Percentiles rank a stretch among this genome's conserved stretches.
These are phyloP conservation scores for Ceratocystis ficicola DNA, from an alignment of 2,329 filamentous ascomycete species.

Conservation along the genomic window DNA sequence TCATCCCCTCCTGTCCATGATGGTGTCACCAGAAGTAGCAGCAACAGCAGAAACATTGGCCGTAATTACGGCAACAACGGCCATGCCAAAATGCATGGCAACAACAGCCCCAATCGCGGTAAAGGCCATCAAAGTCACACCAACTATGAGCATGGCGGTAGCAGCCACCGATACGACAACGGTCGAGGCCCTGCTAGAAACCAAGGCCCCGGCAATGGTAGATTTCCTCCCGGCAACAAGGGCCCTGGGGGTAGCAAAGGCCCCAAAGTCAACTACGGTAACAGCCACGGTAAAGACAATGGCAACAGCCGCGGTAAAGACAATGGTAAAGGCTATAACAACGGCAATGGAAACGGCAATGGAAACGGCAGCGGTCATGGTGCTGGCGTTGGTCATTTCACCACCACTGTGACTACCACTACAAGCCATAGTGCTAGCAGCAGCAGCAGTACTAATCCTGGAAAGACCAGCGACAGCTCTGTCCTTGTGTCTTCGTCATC, in stretches of 20 bases:
- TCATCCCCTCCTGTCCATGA: slow-evolving; percentile 1
- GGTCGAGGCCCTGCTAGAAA: neutral
- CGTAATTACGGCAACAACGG: neutral
- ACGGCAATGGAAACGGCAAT: neutral
- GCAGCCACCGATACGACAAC: neutral
- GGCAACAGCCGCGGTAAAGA: neutral
- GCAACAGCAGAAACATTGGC: neutral
- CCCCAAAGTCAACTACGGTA: neutral
- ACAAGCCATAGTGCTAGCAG: neutral
- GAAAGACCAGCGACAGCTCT: neutral
- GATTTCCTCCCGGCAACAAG: neutral
- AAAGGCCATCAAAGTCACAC: neutral
- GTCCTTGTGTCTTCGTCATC: neutral
- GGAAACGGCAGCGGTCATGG: neutral
- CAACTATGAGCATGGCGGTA: neutral
- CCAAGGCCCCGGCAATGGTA: neutral
- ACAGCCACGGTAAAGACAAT: neutral
- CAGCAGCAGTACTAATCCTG: neutral
- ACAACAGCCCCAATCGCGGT: neutral
- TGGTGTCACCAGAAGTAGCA: slow-evolving; percentile 1
- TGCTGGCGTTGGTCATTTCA: neutral
- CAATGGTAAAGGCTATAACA: neutral
- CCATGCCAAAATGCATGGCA: neutral
- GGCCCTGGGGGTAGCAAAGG: neutral
- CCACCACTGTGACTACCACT: neutral